Evolutionary conservation across 164 flowering plant species (phyloP).

Genomic region (Tetracentron sinense): DNA sequence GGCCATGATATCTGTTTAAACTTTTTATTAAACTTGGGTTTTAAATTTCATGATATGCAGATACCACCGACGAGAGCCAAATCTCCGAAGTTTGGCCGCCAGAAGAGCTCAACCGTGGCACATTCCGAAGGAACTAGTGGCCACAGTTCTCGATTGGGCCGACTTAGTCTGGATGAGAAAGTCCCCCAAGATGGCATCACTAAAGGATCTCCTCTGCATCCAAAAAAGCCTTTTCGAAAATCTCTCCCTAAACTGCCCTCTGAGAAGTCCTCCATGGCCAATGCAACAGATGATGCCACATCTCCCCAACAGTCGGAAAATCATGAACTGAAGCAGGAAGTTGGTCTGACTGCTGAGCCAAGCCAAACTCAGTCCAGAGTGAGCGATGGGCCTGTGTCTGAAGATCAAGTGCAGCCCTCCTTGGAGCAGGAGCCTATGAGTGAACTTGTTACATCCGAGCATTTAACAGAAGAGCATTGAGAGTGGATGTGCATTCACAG

Average conservation of each 20-base stretch:
- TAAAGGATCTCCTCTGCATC: conserved; percentile 37
- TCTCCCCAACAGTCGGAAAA: conserved; percentile 11
- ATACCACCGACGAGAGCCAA: conserved; percentile 87
- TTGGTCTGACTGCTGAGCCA: conserved; percentile 16
- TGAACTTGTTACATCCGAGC: conserved; percentile 7
- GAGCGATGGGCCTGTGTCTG: conserved; percentile 14
- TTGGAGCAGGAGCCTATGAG: conserved; percentile 20
- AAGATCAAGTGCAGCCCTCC: conserved; percentile 26
- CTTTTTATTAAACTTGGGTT: neutral
- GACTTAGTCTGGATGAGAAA: conserved; percentile 71
- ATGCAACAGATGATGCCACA: conserved; percentile 23
- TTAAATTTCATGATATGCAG: conserved; percentile 30
- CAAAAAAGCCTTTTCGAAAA: conserved; percentile 64
- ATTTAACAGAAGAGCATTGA: conserved; percentile 3
- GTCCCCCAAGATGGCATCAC: conserved; percentile 26
- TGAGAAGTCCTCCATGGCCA: conserved; percentile 41
- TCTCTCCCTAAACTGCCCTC: conserved; percentile 91
- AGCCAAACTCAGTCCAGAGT: conserved; percentile 13
- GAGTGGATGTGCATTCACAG: conserved; percentile 7
- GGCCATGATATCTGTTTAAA: neutral
- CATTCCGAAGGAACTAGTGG: conserved; percentile 40
- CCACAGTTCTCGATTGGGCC: conserved; percentile 22
- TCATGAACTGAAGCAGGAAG: conserved; percentile 16
- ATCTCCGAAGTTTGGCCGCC: conserved; percentile 92
- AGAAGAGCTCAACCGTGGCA: conserved; percentile 38